phyloP scores from a whole-genome alignment of 192 early-diverging fungal species.

The Umbelopsis vinacea region DNA sequence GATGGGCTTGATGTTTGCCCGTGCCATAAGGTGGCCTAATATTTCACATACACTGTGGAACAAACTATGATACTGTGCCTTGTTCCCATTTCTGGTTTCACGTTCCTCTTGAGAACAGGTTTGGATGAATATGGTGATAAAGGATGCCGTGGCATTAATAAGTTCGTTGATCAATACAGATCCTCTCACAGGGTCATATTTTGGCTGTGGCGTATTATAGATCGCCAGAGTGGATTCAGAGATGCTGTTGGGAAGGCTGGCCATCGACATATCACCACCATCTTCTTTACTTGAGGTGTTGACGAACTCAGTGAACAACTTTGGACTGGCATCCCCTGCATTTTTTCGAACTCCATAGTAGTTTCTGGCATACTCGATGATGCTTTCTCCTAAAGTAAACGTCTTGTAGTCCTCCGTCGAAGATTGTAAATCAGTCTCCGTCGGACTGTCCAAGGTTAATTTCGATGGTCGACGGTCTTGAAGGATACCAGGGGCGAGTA shows the following conservation, averaged over 20 bases:
- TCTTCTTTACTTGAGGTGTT: slow-evolving; percentile 3
- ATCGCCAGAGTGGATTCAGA: not conserved
- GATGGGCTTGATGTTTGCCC: not conserved
- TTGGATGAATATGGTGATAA: slow-evolving; percentile 24
- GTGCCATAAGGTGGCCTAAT: not conserved
- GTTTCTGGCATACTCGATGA: slow-evolving; percentile 9
- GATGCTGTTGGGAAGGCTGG: not conserved
- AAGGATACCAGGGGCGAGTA: slow-evolving; percentile 41
- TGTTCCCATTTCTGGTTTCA: not conserved
- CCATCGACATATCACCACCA: slow-evolving; percentile 18
- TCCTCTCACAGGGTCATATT: slow-evolving; percentile 27
- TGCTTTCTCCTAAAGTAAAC: not conserved
- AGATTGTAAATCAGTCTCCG: not conserved
- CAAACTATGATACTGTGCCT: not conserved
- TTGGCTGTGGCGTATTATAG: slow-evolving; percentile 7
- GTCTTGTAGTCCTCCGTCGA: not conserved
- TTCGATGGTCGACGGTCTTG: slow-evolving; percentile 23
- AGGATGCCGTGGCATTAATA: slow-evolving; percentile 11
- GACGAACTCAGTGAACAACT: not conserved
- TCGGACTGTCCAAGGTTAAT: not conserved
- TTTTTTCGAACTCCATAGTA: not conserved
- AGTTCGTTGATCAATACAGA: slow-evolving; percentile 27
- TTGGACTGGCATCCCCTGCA: not conserved
- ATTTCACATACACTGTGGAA: not conserved
- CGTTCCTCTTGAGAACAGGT: not conserved